Percentiles rank a stretch among this genome's conserved stretches.
Evolutionary conservation across 176 grass and related monocot species (phyloP).

Genomic region (Zoysia pacifica): DNA sequence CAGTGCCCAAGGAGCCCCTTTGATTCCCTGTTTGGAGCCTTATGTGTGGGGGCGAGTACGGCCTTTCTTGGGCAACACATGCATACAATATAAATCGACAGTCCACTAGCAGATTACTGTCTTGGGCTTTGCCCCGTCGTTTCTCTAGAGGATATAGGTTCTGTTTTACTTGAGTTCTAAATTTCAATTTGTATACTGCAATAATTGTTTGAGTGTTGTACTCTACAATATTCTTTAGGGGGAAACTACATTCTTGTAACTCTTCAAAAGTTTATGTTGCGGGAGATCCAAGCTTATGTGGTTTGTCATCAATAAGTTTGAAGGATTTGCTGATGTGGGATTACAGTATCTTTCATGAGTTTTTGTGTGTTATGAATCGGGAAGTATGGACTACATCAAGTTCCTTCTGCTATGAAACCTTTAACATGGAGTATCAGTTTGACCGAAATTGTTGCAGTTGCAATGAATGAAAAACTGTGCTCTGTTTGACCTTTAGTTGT

Average conservation of each 20-base stretch:
- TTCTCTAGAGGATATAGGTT: conserved; percentile 41
- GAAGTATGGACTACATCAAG: conserved; percentile 5
- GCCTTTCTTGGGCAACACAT: conserved; percentile 69
- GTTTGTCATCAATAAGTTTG: conserved; percentile 11
- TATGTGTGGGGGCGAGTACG: conserved; percentile 59
- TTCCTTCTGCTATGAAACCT: conserved; percentile 20
- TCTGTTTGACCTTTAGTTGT: conserved; percentile 22
- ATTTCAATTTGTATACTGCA: conserved; percentile 37
- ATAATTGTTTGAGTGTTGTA: conserved; percentile 22
- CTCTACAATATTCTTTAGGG: conserved; percentile 38
- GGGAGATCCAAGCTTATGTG: conserved; percentile 20
- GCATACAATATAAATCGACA: conserved; percentile 57
- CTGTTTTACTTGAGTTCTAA: conserved; percentile 60
- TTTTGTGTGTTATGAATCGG: background rate
- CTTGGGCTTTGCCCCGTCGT: conserved; percentile 57
- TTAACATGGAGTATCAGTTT: conserved; percentile 15
- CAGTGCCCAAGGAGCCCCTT: conserved; percentile 56
- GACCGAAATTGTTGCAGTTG: conserved; percentile 28
- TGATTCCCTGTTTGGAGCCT: conserved; percentile 89
- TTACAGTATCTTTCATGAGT: background rate
- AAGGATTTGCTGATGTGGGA: background rate
- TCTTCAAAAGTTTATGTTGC: conserved; percentile 29
- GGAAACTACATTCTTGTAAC: conserved; percentile 39
- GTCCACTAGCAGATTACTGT: conserved; percentile 60
- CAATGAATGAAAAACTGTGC: background rate